Percentiles rank a stretch among this genome's conserved stretches.
Conservation (phyloP, 1,284 basidiomycete genomes). For the Microbotryum intermedium region DNA sequence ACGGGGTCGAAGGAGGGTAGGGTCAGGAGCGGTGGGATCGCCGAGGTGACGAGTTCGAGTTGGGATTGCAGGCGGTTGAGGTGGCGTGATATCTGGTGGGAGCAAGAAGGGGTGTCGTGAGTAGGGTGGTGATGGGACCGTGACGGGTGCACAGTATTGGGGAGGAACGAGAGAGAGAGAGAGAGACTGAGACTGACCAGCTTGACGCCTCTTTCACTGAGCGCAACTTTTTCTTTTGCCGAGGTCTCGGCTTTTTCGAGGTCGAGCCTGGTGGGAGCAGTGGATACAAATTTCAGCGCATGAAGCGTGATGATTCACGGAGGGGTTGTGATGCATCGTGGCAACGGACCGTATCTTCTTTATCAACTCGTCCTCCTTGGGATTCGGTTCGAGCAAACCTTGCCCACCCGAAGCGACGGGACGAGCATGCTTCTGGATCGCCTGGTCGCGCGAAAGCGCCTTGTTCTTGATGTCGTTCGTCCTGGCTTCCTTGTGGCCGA, state of each 20-base stretch:
- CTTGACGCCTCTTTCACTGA: slow-evolving; percentile 32
- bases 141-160: no score
- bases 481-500: slow-evolving; percentile 32
- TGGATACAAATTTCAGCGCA: no score
- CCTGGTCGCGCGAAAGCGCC: slow-evolving; percentile 21
- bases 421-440: slow-evolving; percentile 26
- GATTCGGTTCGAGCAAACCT: slow-evolving; percentile 21
- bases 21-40: slow-evolving; percentile 21
- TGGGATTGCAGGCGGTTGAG: slow-evolving; percentile 26
- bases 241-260: slow-evolving; percentile 26
- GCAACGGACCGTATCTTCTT: slow-evolving; percentile 21
- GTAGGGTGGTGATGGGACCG: neutral
- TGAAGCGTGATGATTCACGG: no score
- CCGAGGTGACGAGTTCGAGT: slow-evolving; percentile 30
- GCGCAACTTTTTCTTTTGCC: slow-evolving; percentile 31
- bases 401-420: slow-evolving; percentile 20
- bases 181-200: slow-evolving; percentile 17
- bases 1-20: slow-evolving; percentile 25
- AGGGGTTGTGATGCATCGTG: no score
- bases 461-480: slow-evolving; percentile 25
- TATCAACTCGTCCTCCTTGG: slow-evolving; percentile 22
- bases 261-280: slow-evolving; percentile 18
- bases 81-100: slow-evolving; percentile 22
- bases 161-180: no score
- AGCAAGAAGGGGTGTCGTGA: no score